phyloP scores from a whole-genome alignment of 106 monocot genomes.

The Platanthera guangdongensis region DNA sequence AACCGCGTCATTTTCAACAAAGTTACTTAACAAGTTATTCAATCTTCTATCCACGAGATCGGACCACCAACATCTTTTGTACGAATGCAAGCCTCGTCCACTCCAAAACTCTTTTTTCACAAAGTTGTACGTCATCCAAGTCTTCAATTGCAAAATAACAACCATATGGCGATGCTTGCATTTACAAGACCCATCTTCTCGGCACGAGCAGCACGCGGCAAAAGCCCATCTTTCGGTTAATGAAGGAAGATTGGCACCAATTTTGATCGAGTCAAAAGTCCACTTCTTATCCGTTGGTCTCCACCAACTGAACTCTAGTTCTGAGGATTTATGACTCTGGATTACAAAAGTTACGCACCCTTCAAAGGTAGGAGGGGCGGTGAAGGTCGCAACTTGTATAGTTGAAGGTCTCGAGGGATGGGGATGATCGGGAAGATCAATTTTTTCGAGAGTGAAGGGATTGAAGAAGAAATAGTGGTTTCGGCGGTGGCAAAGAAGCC shows the following conservation, averaged over 20 bases:
- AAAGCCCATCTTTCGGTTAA: not conserved
- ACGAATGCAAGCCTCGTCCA: no score
- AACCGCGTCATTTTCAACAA: not conserved
- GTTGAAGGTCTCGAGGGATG: not conserved
- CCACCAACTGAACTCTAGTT: constrained; percentile 2
- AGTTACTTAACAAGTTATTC: not conserved
- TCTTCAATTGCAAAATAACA: not conserved
- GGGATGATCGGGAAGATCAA: not conserved
- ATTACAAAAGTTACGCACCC: not conserved
- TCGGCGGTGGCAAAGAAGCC: not conserved
- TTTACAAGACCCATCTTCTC: not conserved
- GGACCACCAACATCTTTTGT: not conserved
- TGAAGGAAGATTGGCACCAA: not conserved
- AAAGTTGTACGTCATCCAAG: not conserved
- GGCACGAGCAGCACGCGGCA: not conserved
- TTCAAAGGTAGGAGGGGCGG: not conserved
- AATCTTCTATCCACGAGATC: not conserved
- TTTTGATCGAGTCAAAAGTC: not conserved
- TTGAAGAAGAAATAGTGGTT: constrained; percentile 3
- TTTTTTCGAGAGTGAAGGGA: not conserved
- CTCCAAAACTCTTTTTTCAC: no score
- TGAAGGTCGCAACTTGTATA: not conserved
- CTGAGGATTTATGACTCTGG: not conserved
- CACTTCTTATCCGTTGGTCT: not conserved
- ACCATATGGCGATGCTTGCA: not conserved